Conservation (phyloP, 129 eudicot genomes). For the Helichrysum umbraculigerum region DNA sequence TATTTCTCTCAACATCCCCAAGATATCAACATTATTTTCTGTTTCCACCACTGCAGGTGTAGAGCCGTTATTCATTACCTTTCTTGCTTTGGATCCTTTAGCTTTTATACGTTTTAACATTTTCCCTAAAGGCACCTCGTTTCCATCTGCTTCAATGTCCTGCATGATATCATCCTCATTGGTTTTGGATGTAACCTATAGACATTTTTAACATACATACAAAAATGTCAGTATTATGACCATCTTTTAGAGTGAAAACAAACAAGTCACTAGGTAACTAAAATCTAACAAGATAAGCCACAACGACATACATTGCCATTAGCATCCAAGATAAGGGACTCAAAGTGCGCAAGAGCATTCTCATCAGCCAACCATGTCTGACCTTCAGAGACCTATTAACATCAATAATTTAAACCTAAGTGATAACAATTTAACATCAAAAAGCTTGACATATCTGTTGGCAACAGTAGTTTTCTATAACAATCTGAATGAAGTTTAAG, state of each 20-base stretch:
- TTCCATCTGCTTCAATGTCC: slow-evolving; percentile 83
- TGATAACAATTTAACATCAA: not conserved
- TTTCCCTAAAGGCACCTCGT: slow-evolving; percentile 76
- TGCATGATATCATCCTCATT: slow-evolving; percentile 64
- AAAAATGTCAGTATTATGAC: slow-evolving; percentile 10
- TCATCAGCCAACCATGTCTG: slow-evolving; percentile 91
- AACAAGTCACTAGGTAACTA: not conserved
- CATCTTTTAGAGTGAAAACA: not conserved
- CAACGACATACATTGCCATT: slow-evolving; percentile 63
- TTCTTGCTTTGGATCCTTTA: slow-evolving; percentile 67
- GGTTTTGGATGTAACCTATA: slow-evolving; percentile 52
- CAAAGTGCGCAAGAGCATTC: slow-evolving; percentile 58
- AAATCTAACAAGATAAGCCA: not conserved
- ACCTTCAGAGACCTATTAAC: slow-evolving; percentile 59
- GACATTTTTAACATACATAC: slow-evolving; percentile 20
- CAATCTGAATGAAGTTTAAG: not conserved
- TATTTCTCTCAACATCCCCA: slow-evolving; percentile 86
- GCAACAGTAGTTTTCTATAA: not conserved
- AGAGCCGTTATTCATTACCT: slow-evolving; percentile 49
- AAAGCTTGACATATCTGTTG: not conserved
- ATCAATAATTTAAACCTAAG: not conserved
- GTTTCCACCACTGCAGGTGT: slow-evolving; percentile 43
- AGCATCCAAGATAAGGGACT: slow-evolving; percentile 65
- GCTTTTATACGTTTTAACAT: slow-evolving; percentile 78
- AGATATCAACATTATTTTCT: slow-evolving; percentile 64